phyloP scores from a whole-genome alignment of 1,284 basidiomycete species.

The Tilletia horrida region DNA sequence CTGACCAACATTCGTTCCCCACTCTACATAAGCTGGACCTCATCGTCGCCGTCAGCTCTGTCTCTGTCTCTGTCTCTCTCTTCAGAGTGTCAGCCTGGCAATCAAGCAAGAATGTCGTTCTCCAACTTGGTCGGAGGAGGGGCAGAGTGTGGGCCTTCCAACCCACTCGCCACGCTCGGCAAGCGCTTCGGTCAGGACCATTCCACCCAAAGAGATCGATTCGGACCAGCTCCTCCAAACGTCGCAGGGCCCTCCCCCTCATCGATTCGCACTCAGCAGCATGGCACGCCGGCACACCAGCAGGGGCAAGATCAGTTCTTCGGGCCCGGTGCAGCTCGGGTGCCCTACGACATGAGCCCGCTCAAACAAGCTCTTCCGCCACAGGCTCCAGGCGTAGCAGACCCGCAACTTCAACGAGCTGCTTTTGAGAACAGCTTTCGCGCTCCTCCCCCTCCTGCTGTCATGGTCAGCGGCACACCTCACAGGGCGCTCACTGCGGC shows the following conservation, averaged over 20 bases:
- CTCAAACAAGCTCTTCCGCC: conserved; percentile 1
- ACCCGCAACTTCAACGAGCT: background rate
- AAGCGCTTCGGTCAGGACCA: conserved; percentile 52
- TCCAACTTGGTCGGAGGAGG: conserved; percentile 50
- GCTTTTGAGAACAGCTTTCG: conserved; percentile 21
- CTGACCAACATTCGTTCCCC: too few relatives aligned
- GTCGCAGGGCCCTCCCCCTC: conserved; percentile 5
- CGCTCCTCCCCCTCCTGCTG: background rate
- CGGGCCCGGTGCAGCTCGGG: conserved; percentile 9
- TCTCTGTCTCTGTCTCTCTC: too few relatives aligned
- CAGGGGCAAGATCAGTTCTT: conserved; percentile 35
- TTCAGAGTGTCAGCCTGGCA: background rate
- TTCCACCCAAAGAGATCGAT: conserved; percentile 41
- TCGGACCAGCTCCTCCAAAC: background rate
- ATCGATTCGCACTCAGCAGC: conserved; percentile 9
- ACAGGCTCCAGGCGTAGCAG: background rate
- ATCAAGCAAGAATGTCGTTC: conserved; percentile 36
- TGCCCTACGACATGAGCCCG: conserved; percentile 13
- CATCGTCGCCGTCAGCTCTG: too few relatives aligned
- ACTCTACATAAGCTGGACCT: too few relatives aligned
- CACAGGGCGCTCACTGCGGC: background rate
- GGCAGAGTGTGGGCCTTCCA: conserved; percentile 50
- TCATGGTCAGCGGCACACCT: background rate
- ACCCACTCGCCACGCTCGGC: conserved; percentile 49
- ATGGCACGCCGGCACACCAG: background rate